Percentiles rank a stretch among this genome's conserved stretches.
Evolutionary conservation across 2,329 filamentous ascomycete genomes (phyloP).

Genomic region (Aspergillus persii): DNA sequence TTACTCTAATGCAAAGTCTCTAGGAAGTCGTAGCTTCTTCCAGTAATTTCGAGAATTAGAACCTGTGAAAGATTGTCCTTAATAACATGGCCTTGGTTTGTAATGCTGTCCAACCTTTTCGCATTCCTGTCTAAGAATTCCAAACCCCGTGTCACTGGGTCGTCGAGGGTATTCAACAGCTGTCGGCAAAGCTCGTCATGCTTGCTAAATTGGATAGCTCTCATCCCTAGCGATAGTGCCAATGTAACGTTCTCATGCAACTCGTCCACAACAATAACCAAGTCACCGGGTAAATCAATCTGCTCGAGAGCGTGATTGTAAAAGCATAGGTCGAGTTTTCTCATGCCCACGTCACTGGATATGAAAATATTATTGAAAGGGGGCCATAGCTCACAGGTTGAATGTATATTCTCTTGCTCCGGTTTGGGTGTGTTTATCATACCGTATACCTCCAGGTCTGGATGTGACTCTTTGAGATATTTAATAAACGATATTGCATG

Average conservation of each 20-base stretch:
- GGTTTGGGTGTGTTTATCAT: constrained; percentile 5
- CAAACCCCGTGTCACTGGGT: constrained; percentile 6
- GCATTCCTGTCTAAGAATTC: constrained; percentile 3
- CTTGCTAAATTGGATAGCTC: constrained; percentile 12
- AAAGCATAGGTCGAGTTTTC: constrained; percentile 36
- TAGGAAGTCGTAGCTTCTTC: constrained; percentile 17
- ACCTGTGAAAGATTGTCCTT: constrained; percentile 30
- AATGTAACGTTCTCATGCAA: constrained; percentile 26
- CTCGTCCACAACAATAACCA: constrained; percentile 32
- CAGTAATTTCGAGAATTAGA: constrained; percentile 24
- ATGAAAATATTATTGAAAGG: constrained; percentile 37
- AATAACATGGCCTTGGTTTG: constrained; percentile 20
- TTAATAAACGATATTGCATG: not conserved
- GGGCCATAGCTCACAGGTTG: constrained; percentile 18
- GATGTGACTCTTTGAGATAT: not conserved
- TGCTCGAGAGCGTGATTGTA: constrained; percentile 31
- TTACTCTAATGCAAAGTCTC: no score
- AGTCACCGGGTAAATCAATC: constrained; percentile 12
- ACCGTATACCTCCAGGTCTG: not conserved
- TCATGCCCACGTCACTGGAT: constrained; percentile 31
- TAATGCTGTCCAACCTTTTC: constrained; percentile 16
- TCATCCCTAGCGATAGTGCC: constrained; percentile 28
- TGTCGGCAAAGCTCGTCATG: not conserved
- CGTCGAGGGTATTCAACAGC: constrained; percentile 2
- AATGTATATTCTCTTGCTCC: not conserved